Conservation (phyloP, 352 stramenopile species). For the Globisporangium perplexum region DNA sequence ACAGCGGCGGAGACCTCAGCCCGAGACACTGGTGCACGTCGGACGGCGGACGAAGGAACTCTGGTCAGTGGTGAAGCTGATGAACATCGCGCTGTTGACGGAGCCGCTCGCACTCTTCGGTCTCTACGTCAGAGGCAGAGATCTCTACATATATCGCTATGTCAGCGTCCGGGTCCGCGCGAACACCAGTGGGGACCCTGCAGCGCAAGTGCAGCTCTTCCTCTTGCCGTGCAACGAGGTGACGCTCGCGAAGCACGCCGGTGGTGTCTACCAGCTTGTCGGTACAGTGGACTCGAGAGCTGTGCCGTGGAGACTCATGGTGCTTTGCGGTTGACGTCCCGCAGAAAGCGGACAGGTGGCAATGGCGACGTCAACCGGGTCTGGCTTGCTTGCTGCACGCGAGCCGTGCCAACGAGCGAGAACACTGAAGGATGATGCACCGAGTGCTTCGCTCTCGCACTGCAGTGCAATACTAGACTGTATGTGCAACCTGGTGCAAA, state of each 20-base stretch:
- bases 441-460: no score
- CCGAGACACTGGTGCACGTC: slow-evolving; percentile 1
- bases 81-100: slow-evolving; percentile 23
- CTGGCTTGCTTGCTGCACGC: no score
- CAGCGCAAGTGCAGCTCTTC: neutral
- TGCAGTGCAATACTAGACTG: no score
- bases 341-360: no score
- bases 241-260: neutral
- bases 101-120: slow-evolving; percentile 18
- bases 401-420: no score
- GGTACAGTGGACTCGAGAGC: neutral
- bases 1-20: neutral
- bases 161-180: neutral
- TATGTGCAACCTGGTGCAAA: no score
- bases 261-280: slow-evolving; percentile 1
- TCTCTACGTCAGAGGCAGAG: slow-evolving; percentile 8
- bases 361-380: no score
- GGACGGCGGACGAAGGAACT: slow-evolving; percentile 9
- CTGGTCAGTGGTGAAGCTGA: slow-evolving; percentile 19
- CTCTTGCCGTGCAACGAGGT: neutral
- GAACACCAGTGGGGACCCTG: neutral
- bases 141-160: slow-evolving; percentile 20
- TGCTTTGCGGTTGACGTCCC: slow-evolving; percentile 2
- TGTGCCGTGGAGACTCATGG: slow-evolving; percentile 2
- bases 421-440: no score